These are phyloP conservation scores for Senna siamea DNA, from an alignment of 306 rosid genomes.

Conservation along the genomic window DNA sequence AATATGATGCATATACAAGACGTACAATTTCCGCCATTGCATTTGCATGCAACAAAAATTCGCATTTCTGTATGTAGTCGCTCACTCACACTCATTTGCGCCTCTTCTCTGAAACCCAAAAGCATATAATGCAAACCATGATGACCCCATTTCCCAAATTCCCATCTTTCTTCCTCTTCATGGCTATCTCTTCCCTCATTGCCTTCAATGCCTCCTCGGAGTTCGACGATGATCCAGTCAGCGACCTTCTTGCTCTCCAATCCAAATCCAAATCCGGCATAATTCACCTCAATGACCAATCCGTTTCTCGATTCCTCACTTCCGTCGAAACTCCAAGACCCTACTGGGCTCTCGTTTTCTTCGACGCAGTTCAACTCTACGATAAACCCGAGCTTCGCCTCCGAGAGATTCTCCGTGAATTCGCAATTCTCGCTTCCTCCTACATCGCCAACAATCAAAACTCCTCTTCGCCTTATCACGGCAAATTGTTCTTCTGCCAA, in stretches of 20 bases:
- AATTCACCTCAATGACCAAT: constrained; percentile 70
- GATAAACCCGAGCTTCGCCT: constrained; percentile 80
- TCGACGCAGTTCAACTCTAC: constrained; percentile 80
- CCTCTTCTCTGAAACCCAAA: too few relatives aligned
- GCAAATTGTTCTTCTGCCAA: constrained; percentile 74
- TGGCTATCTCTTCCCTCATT: background rate
- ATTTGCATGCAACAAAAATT: too few relatives aligned
- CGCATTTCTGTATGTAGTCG: too few relatives aligned
- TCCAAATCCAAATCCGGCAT: constrained; percentile 70
- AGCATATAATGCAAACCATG: too few relatives aligned
- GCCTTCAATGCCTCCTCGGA: constrained; percentile 16
- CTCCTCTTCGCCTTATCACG: constrained; percentile 45
- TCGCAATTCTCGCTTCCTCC: constrained; percentile 66
- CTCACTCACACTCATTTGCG: background rate
- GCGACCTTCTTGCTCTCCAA: constrained; percentile 66
- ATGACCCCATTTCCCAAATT: constrained; percentile 34
- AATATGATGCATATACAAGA: too few relatives aligned
- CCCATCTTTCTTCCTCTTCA: constrained; percentile 26
- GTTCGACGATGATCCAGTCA: constrained; percentile 47
- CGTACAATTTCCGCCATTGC: too few relatives aligned
- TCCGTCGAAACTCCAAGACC: constrained; percentile 65
- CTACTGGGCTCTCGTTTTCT: constrained; percentile 69
- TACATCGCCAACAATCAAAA: constrained; percentile 60
- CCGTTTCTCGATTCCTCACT: constrained; percentile 62
- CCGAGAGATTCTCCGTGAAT: constrained; percentile 66